phyloP scores from a whole-genome alignment of 2,329 filamentous ascomycete genomes.

The Verticillium zaregamsianum region DNA sequence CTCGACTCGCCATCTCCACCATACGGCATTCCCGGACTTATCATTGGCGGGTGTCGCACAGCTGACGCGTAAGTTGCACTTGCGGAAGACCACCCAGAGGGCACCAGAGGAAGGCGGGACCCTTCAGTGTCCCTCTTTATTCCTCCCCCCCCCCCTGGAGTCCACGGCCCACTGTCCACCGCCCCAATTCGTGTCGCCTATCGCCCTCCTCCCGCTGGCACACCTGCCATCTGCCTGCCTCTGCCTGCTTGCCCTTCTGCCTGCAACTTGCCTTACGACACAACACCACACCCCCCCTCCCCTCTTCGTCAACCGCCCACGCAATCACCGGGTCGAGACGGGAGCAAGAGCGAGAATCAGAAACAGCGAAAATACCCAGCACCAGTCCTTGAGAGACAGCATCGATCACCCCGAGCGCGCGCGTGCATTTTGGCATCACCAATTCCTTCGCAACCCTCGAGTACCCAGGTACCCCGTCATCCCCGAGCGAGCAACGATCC shows the following conservation, averaged over 20 bases:
- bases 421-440: not conserved
- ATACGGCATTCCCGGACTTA: not conserved
- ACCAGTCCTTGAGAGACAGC: not conserved
- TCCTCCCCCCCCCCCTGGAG: slow-evolving; percentile 5
- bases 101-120: not conserved
- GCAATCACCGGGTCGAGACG: not conserved
- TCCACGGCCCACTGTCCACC: slow-evolving; percentile 8
- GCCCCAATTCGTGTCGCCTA: not conserved
- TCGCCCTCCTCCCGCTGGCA: slow-evolving; percentile 11
- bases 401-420: not conserved
- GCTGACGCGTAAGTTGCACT: slow-evolving; percentile 26
- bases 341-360: not conserved
- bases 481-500: not conserved
- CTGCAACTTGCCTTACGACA: slow-evolving; percentile 1
- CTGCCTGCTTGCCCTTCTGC: slow-evolving; percentile 10
- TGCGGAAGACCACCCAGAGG: slow-evolving; percentile 11
- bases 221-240: slow-evolving; percentile 13
- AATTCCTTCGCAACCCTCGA: not conserved
- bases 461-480: not conserved
- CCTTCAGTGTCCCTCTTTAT: slow-evolving; percentile 4
- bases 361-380: not conserved
- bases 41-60: slow-evolving; percentile 21
- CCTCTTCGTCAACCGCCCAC: not conserved
- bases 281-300: not conserved
- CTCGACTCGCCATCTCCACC: slow-evolving; percentile 10